Percentiles rank a stretch among this genome's conserved stretches.
phyloP scores from a whole-genome alignment of 177 flowering plant species.

The Tripterygium wilfordii region DNA sequence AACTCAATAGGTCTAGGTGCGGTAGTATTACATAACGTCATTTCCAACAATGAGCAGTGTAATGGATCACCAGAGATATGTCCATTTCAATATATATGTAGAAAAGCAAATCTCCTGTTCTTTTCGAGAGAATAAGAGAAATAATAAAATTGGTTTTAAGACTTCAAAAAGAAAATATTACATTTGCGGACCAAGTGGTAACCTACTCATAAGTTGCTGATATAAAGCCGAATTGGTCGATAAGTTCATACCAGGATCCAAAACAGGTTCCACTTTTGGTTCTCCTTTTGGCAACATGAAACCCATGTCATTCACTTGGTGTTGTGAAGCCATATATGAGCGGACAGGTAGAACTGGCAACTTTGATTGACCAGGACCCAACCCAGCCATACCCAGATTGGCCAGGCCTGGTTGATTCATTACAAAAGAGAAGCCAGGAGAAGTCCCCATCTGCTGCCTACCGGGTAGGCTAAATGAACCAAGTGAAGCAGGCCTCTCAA shows the following conservation, averaged over 20 bases:
- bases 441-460: conserved; percentile 44
- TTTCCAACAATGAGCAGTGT: no score
- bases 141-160: no score
- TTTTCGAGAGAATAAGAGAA: no score
- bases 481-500: conserved; percentile 37
- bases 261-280: conserved; percentile 50
- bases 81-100: no score
- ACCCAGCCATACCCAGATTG: conserved; percentile 49
- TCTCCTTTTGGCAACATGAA: conserved; percentile 66
- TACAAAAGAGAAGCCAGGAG: conserved; percentile 49
- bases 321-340: conserved; percentile 44
- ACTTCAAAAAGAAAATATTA: no score
- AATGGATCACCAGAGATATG: no score
- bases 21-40: no score
- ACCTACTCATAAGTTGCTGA: conserved; percentile 56
- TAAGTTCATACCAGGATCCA: conserved; percentile 37
- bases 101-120: no score
- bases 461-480: conserved; percentile 39
- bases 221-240: conserved; percentile 38
- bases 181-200: conserved; percentile 58
- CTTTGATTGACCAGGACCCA: conserved; percentile 40
- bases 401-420: conserved; percentile 45
- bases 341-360: conserved; percentile 35
- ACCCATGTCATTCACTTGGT: conserved; percentile 38
- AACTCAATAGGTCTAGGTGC: no score